Percentiles rank a stretch among this genome's conserved stretches.
These are phyloP conservation scores for Lasiodiplodia theobromae DNA, from an alignment of 2,329 filamentous ascomycete species.

Conservation along the genomic window DNA sequence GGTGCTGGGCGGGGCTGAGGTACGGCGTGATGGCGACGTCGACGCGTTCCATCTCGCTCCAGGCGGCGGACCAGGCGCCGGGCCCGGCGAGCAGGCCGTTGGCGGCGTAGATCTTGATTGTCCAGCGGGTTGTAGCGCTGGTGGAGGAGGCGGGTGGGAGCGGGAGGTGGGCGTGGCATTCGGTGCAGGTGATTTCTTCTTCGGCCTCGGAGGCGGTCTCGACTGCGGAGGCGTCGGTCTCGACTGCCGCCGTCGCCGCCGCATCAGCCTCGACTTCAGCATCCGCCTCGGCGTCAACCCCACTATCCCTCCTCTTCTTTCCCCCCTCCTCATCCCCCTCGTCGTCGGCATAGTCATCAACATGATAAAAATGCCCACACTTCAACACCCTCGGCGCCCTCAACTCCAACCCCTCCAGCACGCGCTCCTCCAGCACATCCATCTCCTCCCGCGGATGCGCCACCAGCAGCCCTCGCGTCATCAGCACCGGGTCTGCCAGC, in stretches of 20 bases:
- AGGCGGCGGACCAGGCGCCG: slow-evolving; percentile 90
- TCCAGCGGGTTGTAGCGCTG: slow-evolving; percentile 64
- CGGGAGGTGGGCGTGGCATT: slow-evolving; percentile 6
- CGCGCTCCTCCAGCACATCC: slow-evolving; percentile 77
- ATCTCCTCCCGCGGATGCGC: slow-evolving; percentile 82
- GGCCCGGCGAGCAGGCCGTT: slow-evolving; percentile 87
- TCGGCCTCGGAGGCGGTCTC: no score
- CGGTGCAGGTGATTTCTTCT: slow-evolving; percentile 8
- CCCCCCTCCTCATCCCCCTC: slow-evolving; percentile 58
- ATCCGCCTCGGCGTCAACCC: neutral
- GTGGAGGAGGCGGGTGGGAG: neutral
- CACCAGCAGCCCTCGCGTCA: slow-evolving; percentile 76
- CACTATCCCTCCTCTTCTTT: slow-evolving; percentile 36
- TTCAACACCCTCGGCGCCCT: slow-evolving; percentile 74
- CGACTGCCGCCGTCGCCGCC: no score
- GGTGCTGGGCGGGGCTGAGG: slow-evolving; percentile 65
- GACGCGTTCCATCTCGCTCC: slow-evolving; percentile 98
- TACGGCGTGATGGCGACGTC: slow-evolving; percentile 89
- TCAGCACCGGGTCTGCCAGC: slow-evolving; percentile 71
- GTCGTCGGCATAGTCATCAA: neutral
- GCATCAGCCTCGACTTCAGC: neutral
- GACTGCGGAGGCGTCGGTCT: no score
- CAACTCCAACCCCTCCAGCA: slow-evolving; percentile 77
- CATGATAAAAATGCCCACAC: slow-evolving; percentile 75
- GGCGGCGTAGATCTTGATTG: slow-evolving; percentile 89